Conservation (phyloP, 148 eudicot genomes). For the Cornus suecica region DNA sequence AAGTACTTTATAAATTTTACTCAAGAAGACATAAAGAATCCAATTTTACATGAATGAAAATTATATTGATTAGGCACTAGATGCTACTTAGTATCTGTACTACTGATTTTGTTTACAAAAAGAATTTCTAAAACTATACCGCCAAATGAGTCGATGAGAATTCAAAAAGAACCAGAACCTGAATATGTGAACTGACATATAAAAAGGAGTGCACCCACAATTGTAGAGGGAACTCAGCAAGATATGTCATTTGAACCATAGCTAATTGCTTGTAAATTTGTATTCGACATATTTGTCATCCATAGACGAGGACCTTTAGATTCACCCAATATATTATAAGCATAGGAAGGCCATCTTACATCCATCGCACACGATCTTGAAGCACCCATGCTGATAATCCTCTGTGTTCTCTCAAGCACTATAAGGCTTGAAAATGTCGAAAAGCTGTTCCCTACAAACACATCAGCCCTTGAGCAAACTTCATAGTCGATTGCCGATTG, state of each 20-base stretch:
- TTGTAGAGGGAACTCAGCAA: constrained; percentile 30
- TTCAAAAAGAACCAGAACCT: background rate
- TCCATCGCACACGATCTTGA: constrained; percentile 38
- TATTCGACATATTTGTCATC: constrained; percentile 81
- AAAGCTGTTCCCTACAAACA: constrained; percentile 88
- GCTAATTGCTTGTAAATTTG: constrained; percentile 70
- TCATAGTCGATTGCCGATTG: constrained; percentile 95
- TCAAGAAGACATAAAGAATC: background rate
- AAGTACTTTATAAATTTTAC: too few species aligned
- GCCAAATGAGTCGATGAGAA: background rate
- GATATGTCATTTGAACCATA: constrained; percentile 74
- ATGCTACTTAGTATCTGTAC: background rate
- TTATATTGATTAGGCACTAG: background rate
- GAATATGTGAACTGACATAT: background rate
- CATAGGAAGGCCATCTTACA: constrained; percentile 83
- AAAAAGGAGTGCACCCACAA: background rate
- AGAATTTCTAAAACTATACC: constrained; percentile 14
- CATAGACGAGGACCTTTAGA: constrained; percentile 62
- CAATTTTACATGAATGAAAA: background rate
- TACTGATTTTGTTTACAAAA: constrained; percentile 6
- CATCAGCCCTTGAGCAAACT: constrained; percentile 81
- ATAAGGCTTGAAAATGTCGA: constrained; percentile 92
- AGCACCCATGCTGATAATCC: constrained; percentile 41
- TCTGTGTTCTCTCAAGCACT: constrained; percentile 84
- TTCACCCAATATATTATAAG: constrained; percentile 70